Conservation (phyloP, 192 early-diverging fungal species). For the Chytriomyces sp. region DNA sequence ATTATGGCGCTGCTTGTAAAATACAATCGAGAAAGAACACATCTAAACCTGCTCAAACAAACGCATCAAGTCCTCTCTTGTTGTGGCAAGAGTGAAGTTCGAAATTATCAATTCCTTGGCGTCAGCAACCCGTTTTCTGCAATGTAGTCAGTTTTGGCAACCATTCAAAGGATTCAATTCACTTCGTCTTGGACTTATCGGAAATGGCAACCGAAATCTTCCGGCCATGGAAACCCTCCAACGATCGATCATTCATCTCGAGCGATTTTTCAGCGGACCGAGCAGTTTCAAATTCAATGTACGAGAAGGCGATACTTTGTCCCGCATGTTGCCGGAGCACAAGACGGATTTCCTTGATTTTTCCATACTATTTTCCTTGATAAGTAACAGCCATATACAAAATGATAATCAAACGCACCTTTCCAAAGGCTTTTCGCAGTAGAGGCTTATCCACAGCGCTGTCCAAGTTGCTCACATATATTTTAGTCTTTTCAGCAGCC, state of each 20-base stretch:
- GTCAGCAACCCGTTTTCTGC: slow-evolving; percentile 36
- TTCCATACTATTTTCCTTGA: slow-evolving; percentile 39
- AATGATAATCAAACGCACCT: slow-evolving; percentile 26
- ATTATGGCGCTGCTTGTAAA: slow-evolving; percentile 1
- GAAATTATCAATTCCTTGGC: slow-evolving; percentile 45
- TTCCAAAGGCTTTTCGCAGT: slow-evolving; percentile 43
- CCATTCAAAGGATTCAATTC: background rate
- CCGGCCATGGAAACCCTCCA: slow-evolving; percentile 31
- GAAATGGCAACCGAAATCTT: slow-evolving; percentile 49
- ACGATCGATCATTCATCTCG: slow-evolving; percentile 27
- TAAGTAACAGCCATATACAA: background rate
- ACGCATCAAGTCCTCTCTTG: slow-evolving; percentile 36
- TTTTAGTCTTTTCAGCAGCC: slow-evolving; percentile 32
- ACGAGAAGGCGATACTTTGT: slow-evolving; percentile 55
- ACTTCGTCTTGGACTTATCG: slow-evolving; percentile 45
- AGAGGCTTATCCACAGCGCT: slow-evolving; percentile 34
- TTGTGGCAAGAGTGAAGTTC: slow-evolving; percentile 43
- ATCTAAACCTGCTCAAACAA: slow-evolving; percentile 29
- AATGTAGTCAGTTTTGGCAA: background rate
- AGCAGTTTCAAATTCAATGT: slow-evolving; percentile 49
- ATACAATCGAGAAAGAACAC: background rate
- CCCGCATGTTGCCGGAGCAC: slow-evolving; percentile 26
- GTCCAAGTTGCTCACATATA: slow-evolving; percentile 50
- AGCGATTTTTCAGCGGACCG: slow-evolving; percentile 36
- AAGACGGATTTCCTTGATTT: slow-evolving; percentile 48